Conservation (phyloP, 306 rosid genomes). For the Abrus precatorius region DNA sequence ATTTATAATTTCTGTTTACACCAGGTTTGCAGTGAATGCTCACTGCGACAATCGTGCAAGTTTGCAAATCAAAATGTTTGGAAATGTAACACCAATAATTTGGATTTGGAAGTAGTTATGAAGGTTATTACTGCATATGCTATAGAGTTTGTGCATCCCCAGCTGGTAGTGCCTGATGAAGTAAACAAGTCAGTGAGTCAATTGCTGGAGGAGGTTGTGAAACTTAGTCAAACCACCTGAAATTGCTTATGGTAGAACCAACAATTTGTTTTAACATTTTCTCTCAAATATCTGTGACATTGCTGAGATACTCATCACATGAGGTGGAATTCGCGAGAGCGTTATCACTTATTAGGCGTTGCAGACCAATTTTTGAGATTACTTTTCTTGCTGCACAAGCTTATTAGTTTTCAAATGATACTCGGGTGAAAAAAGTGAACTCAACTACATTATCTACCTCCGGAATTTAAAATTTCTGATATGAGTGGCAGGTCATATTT, state of each 20-base stretch:
- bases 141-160: slow-evolving; percentile 57
- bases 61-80: slow-evolving; percentile 70
- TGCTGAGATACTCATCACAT: background rate
- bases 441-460: background rate
- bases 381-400: slow-evolving; percentile 8
- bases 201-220: slow-evolving; percentile 71
- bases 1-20: slow-evolving; percentile 29
- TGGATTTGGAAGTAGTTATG: slow-evolving; percentile 57
- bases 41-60: slow-evolving; percentile 48
- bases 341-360: background rate
- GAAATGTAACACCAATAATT: slow-evolving; percentile 51
- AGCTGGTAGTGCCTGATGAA: slow-evolving; percentile 63
- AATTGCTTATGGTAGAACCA: slow-evolving; percentile 27
- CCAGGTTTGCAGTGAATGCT: slow-evolving; percentile 58
- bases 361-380: slow-evolving; percentile 27
- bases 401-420: slow-evolving; percentile 4
- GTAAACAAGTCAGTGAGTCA: slow-evolving; percentile 59
- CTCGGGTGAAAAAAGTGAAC: slow-evolving; percentile 1
- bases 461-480: background rate
- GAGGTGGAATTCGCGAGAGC: slow-evolving; percentile 18
- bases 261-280: slow-evolving; percentile 12
- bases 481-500: background rate
- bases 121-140: slow-evolving; percentile 64
- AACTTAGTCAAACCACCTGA: slow-evolving; percentile 60
- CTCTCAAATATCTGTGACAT: background rate